A percentile compares a stretch with the other conserved stretches of the same genome.
These are phyloP conservation scores for Loxodes magnus DNA, from an alignment of 73 alveolate genomes.

Conservation along the genomic window DNA sequence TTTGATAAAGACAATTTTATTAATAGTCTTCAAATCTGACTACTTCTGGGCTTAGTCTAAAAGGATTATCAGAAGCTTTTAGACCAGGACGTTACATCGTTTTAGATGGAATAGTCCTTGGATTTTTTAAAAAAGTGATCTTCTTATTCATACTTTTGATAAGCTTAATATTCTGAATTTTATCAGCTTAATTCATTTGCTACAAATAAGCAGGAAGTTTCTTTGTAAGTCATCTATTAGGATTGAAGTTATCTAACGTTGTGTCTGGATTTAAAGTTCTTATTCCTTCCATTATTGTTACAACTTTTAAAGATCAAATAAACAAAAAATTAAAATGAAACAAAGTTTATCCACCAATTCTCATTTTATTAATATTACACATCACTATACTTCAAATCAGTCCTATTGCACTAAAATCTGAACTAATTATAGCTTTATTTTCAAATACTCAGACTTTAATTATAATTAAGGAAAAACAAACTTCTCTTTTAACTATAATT, in stretches of 20 bases:
- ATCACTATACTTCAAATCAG: too few relatives aligned
- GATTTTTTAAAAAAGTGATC: conserved; percentile 70
- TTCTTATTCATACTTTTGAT: conserved; percentile 84
- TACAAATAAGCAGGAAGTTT: conserved; percentile 47
- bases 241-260: conserved; percentile 8
- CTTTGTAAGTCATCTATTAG: conserved; percentile 13
- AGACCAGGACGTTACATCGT: conserved; percentile 34
- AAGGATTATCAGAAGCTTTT: conserved; percentile 49
- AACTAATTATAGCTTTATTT: too few relatives aligned
- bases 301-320: too few relatives aligned
- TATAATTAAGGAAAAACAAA: too few relatives aligned
- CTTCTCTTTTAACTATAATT: too few relatives aligned
- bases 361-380: too few relatives aligned
- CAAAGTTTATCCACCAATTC: too few relatives aligned
- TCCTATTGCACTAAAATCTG: too few relatives aligned
- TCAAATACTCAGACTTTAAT: too few relatives aligned
- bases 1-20: conserved; percentile 76
- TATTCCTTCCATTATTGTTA: conserved; percentile 14
- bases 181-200: conserved; percentile 74
- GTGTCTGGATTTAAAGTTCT: conserved; percentile 10
- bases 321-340: too few relatives aligned
- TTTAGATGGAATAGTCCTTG: conserved; percentile 48
- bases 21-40: conserved; percentile 74
- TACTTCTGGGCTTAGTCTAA: conserved; percentile 67
- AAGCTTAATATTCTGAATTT: conserved; percentile 72